Evolutionary conservation across 139 green algal genomes (phyloP).

Genomic region (Microglena sp.): DNA sequence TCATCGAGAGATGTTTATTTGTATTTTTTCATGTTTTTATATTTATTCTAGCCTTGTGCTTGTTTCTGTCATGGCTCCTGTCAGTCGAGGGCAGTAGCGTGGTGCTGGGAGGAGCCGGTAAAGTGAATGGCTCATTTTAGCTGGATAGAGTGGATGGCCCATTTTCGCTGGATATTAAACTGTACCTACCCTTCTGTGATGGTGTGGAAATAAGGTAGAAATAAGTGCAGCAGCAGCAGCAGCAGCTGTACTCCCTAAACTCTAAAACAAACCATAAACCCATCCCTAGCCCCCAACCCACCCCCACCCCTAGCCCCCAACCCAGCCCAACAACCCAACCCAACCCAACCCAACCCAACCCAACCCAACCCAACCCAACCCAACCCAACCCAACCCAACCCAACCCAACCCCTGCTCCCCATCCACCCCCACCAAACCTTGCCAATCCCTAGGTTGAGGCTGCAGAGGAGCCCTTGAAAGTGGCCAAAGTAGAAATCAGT

Average conservation of each 20-base stretch:
- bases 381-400: neutral
- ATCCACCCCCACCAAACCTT: neutral
- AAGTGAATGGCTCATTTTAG: slow-evolving; percentile 37
- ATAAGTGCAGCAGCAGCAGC: neutral
- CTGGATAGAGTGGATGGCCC: slow-evolving; percentile 78
- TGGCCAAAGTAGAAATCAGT: slow-evolving; percentile 26
- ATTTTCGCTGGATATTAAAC: slow-evolving; percentile 88
- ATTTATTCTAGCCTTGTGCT: slow-evolving; percentile 47
- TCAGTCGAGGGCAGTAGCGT: slow-evolving; percentile 24
- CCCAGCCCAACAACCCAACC: neutral
- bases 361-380: neutral
- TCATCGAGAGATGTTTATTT: neutral
- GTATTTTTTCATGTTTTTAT: neutral
- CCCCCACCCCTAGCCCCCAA: too few species aligned
- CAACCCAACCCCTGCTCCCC: too few species aligned
- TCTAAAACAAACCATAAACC: neutral
- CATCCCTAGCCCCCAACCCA: neutral
- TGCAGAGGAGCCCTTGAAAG: slow-evolving; percentile 35
- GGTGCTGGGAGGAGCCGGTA: slow-evolving; percentile 64
- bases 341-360: neutral
- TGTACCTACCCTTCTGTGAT: slow-evolving; percentile 76
- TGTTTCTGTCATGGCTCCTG: slow-evolving; percentile 58
- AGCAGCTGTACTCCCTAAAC: neutral
- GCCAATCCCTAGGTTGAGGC: slow-evolving; percentile 20
- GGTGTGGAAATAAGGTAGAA: slow-evolving; percentile 14